Percentiles rank a stretch among this genome's conserved stretches.
phyloP scores from a whole-genome alignment of 139 green algal species.

The Parachlorella kessleri region DNA sequence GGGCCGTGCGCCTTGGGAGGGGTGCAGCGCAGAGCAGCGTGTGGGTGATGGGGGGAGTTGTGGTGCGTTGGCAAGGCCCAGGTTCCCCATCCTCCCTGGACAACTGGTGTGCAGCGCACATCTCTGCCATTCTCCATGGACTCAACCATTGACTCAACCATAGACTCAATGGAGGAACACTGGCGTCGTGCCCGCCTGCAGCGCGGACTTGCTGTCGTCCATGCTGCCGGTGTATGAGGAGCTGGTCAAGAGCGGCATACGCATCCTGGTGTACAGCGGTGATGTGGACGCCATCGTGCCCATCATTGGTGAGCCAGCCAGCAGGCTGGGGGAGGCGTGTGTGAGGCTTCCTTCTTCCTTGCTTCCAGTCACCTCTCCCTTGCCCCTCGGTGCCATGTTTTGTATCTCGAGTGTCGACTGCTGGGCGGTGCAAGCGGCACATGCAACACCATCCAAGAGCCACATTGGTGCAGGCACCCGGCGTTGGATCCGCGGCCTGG shows the following conservation, averaged over 20 bases:
- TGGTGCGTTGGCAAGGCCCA: background rate
- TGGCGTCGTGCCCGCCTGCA: background rate
- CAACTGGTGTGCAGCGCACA: too few species aligned
- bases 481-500: conserved; percentile 55
- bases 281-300: conserved; percentile 83
- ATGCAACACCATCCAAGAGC: too few species aligned
- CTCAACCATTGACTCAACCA: too few species aligned
- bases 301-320: background rate
- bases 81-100: too few species aligned
- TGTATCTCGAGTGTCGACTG: background rate
- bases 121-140: too few species aligned
- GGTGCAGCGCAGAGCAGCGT: too few species aligned
- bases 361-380: background rate
- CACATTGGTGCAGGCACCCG: too few species aligned
- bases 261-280: conserved; percentile 70
- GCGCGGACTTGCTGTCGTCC: conserved; percentile 62
- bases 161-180: too few species aligned
- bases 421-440: conserved; percentile 41
- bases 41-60: background rate
- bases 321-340: background rate
- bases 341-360: background rate
- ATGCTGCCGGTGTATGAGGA: conserved; percentile 73
- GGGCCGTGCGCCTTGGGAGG: too few species aligned
- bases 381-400: background rate
- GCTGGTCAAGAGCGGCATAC: conserved; percentile 39